Conservation (phyloP, 176 grass and related monocot genomes). For the Oryza brachyantha region DNA sequence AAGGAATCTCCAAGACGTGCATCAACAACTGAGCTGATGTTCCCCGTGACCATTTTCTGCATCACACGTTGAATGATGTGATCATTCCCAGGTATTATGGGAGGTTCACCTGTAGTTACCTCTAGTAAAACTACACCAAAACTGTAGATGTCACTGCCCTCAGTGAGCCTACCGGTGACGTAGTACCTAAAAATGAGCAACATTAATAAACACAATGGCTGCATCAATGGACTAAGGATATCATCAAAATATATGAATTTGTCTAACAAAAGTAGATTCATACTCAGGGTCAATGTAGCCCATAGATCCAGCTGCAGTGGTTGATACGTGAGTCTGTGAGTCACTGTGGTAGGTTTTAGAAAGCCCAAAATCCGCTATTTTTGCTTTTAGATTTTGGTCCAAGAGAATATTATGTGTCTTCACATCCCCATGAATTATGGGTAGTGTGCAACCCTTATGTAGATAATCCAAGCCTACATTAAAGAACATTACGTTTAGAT, state of each 20-base stretch:
- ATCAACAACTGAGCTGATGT: background rate
- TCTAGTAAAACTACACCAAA: constrained; percentile 14
- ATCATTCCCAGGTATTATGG: background rate
- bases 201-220: no score
- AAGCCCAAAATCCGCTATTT: constrained; percentile 47
- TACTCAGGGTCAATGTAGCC: constrained; percentile 61
- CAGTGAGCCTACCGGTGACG: background rate
- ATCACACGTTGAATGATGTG: background rate
- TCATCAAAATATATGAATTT: no score
- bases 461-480: constrained; percentile 46
- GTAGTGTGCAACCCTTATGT: constrained; percentile 36
- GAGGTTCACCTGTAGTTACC: constrained; percentile 17
- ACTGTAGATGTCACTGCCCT: constrained; percentile 10
- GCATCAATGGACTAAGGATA: background rate
- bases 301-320: constrained; percentile 7
- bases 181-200: background rate
- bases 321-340: background rate
- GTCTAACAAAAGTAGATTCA: background rate
- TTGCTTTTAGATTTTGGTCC: constrained; percentile 26
- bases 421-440: constrained; percentile 55
- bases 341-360: constrained; percentile 22
- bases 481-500: no score
- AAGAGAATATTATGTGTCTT: constrained; percentile 52
- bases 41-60: background rate
- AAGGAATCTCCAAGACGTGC: background rate